Evolutionary conservation across 2,329 filamentous ascomycete genomes (phyloP), one percentile per base, ranked within the genome.

Genomic region (Fusarium subtropicale): DNA sequence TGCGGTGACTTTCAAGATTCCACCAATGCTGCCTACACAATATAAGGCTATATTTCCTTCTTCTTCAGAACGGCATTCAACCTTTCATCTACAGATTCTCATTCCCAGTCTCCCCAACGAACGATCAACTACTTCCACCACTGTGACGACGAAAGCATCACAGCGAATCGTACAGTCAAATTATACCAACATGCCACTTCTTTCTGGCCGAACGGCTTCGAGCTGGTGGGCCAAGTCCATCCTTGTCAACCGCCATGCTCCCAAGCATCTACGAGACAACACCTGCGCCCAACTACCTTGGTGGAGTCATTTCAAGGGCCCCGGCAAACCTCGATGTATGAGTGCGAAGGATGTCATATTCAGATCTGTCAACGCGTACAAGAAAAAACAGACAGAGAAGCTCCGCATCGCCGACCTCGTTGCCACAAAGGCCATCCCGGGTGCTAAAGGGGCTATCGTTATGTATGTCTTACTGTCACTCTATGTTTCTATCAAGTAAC

Each of bases 371-470:
- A 13, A 20, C 18, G n/a, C 11, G 36, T 38, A 38, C n/a, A 12
- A 13, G n/a, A 20, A 6, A 0, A 20, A 38, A 0, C 0, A 1
- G 11, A 12, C 1, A 20, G 16, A 38, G 36, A 38, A 12, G 20
- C 36, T 12, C 11, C n/a, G n/a, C 11, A 38, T 38, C 3, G 18
- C 4, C 2, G 18, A 20, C n/a, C 11, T 20, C 3, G 36, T 20
- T 13, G 9, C n/a, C n/a, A 4, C 10, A 12, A 38, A 38, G 3
- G 18, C 36, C 6, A 2, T 38, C 7, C n/a, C 28, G 2, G n/a
- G 13, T 10, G n/a, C 28, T 8, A 7, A 9, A 3, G 20, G 30
- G 16, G 45, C 45, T 8, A 9, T 31, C 5, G 45, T 47, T 7
- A 10, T 47, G 45, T 47, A 15, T 16, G 28, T 47, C 31, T 7